Evolutionary conservation across 306 rosid species (phyloP).

Genomic region (Cercis canadensis): DNA sequence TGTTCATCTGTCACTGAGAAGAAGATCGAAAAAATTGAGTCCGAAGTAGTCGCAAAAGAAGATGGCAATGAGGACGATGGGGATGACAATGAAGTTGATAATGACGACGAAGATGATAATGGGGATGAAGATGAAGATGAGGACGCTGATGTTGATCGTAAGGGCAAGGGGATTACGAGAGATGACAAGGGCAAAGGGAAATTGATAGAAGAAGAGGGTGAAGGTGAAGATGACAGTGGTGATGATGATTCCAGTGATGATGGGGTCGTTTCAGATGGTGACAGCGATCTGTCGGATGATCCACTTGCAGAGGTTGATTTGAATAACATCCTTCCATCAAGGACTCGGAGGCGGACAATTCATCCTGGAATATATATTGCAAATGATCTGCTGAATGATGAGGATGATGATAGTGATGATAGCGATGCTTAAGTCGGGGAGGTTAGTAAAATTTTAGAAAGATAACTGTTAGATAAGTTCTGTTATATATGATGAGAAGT

Average conservation of each 20-base stretch:
- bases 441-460: slow-evolving; percentile 54
- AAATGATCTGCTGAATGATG: slow-evolving; percentile 45
- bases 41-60: slow-evolving; percentile 34
- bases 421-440: slow-evolving; percentile 57
- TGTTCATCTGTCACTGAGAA: slow-evolving; percentile 35
- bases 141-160: slow-evolving; percentile 55
- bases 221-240: slow-evolving; percentile 30
- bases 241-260: slow-evolving; percentile 52
- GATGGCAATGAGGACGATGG: slow-evolving; percentile 1
- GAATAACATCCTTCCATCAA: slow-evolving; percentile 88
- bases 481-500: slow-evolving; percentile 25
- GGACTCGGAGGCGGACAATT: slow-evolving; percentile 76
- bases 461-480: slow-evolving; percentile 23
- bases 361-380: slow-evolving; percentile 71
- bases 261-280: slow-evolving; percentile 59
- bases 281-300: slow-evolving; percentile 85
- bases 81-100: neutral
- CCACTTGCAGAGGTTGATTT: slow-evolving; percentile 91
- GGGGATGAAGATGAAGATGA: slow-evolving; percentile 50
- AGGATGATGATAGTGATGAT: slow-evolving; percentile 52
- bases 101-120: slow-evolving; percentile 27
- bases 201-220: slow-evolving; percentile 64
- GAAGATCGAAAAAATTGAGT: slow-evolving; percentile 27
- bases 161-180: slow-evolving; percentile 75
- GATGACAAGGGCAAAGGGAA: slow-evolving; percentile 88